Evolutionary conservation across 2,329 filamentous ascomycete genomes (phyloP).

Genomic region (Exophiala dermatitidis): DNA sequence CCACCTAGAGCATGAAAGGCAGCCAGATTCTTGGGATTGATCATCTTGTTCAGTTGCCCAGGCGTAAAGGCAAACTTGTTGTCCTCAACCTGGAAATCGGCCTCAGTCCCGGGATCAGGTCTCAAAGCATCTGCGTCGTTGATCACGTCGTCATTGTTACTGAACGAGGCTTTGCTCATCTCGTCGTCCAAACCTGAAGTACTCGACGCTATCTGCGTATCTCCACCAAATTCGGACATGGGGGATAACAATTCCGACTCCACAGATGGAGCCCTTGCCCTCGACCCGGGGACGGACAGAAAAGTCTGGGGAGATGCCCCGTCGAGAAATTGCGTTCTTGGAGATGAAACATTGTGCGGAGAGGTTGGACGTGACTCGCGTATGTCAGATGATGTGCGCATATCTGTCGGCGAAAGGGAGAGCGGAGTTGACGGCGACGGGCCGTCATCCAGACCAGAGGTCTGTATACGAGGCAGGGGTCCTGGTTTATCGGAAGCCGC

Average conservation of each 20-base stretch:
- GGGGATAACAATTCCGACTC: slow-evolving; percentile 47
- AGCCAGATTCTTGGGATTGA: slow-evolving; percentile 70
- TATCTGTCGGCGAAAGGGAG: slow-evolving; percentile 42
- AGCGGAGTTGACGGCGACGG: slow-evolving; percentile 30
- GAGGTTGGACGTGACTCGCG: slow-evolving; percentile 57
- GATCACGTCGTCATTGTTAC: slow-evolving; percentile 44
- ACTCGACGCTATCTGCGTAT: slow-evolving; percentile 45
- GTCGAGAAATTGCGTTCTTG: slow-evolving; percentile 44
- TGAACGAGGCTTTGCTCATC: slow-evolving; percentile 32
- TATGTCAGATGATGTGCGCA: slow-evolving; percentile 49
- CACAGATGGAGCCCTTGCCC: slow-evolving; percentile 57
- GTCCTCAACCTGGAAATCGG: slow-evolving; percentile 58
- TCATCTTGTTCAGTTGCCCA: slow-evolving; percentile 66
- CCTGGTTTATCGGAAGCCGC: slow-evolving; percentile 30
- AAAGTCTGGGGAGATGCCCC: slow-evolving; percentile 50
- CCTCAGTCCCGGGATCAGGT: slow-evolving; percentile 65
- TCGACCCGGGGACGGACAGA: slow-evolving; percentile 55
- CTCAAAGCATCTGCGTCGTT: slow-evolving; percentile 57
- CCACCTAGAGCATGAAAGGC: slow-evolving; percentile 72
- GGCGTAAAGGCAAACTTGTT: slow-evolving; percentile 68
- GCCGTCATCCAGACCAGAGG: slow-evolving; percentile 33
- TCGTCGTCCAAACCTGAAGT: slow-evolving; percentile 38
- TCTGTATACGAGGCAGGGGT: slow-evolving; percentile 34
- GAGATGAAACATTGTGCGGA: slow-evolving; percentile 61
- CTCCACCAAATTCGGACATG: slow-evolving; percentile 47